Base-by-base conservation (phyloP, 257 asterid species). In the Nicotiana otophora region DNA sequence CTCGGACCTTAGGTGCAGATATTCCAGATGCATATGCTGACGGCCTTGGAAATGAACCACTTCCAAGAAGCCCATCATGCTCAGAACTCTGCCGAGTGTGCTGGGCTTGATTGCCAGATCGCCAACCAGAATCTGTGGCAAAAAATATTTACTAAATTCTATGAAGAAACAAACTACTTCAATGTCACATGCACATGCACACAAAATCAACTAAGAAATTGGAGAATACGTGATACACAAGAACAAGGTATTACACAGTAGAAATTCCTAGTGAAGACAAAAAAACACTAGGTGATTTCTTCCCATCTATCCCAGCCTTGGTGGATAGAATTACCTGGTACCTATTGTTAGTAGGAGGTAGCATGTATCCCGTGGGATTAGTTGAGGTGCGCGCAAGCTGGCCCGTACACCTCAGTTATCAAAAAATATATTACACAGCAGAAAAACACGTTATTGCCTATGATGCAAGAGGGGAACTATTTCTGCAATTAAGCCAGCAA, bases 21-120 rank as follows among this genome's bases (percentile, higher is more conserved):
- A 79, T 51, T 81, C 97, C 98, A 70, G 93, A 54, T 31, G 92
- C 86, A 90, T 84, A 87, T 55, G 92, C 97, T 81, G 97, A 85
- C 78, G 98, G 91, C 84, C 92, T 91, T 54, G 98, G 96, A 88
- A 91, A 93, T 85, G 99, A 93, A 85, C 98, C 98, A 77, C 98
- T 94, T 60, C 99, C 99, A 81, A 96, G 98, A 84, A 95, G 95
- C 70, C 98, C 98, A 87, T 96, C 98, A 83, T 92, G 98, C 89
- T 96, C 98, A 82, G 93, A 82, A 84, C 89, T 85, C 90, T 92
- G 98, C 98, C 96, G 92, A 81, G 97, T 62, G 83, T 93, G 89
- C 65, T 96, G 91, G 63, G 92, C 81, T 81, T 86, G 97, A 82
- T 83, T 83, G 82, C 92, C 91, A 70, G 55, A 89, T 19, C 90